Base-by-base conservation (phyloP, 495 filamentous ascomycete species). In the Aspergillus diversus region DNA sequence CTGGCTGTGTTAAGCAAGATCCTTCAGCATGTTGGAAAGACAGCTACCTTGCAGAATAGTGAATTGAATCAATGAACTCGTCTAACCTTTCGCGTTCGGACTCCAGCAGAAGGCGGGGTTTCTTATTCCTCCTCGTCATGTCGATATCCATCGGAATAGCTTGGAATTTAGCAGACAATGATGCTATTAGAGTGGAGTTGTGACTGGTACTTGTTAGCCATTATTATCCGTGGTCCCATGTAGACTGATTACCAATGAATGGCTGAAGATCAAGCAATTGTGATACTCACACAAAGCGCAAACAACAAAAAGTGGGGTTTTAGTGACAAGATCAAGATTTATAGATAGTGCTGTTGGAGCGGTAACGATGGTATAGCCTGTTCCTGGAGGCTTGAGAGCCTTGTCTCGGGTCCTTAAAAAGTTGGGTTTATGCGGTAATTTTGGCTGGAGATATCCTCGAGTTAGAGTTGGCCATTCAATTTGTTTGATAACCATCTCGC, bases 41-140 rank as follows among this genome's bases (percentile, higher is more conserved):
- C 21, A 50, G 27, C 34, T 51, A 97, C 95, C 95, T 84, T 55
- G 92, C 89, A 33, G 95, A 98, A 75, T 99, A 99, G 75, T 97
- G 92, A 64, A 99, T 98, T 11, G 84, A 80, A 63, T 98, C 93
- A 53, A 92, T 85, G 72, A 92, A 99, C 72, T 98, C 93, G 33
- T 97, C 91, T 48, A 99, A 82, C 42, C 87, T 86, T 63, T 88
- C 86, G 49, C 87, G 88, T 80, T 99, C 95, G 1, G 81, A 73
- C 39, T 97, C 91, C n/a, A 87, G 82, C 34, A 98, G 78, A 62
- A 87, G 86, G 53, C 96, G 87, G 6, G 95, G 91, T 66, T 84
- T 85, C 72, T 90, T 89, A 76, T 97, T 97, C 72, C 96, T 89
- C 69, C 92, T 86, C 66, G 74, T 87, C 60, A 85, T 79, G 77